Base-by-base conservation (phyloP, 2,329 filamentous ascomycete genomes). In the Xylaria sp. region DNA sequence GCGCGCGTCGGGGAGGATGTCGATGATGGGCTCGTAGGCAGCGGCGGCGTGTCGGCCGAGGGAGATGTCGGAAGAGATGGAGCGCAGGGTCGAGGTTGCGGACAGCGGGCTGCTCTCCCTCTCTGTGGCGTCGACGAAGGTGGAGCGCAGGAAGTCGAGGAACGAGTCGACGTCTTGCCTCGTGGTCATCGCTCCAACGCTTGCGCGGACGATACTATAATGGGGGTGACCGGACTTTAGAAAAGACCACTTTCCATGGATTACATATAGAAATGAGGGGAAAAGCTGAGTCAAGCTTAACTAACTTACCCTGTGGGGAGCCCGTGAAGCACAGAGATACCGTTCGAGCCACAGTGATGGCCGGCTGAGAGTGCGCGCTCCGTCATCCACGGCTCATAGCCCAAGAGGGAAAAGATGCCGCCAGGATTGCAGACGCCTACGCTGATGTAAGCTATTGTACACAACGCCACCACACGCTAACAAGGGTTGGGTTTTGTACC, bases 121-220 rank as follows among this genome's bases (percentile, higher is more conserved):
- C 36, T 68, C 60, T 33, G 58, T 62, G 31, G 65, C 61, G 59
- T 77, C 73, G 39, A 79, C 68, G 53, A 82, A 83, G 1, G 76
- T 76, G n/a, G 77, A 71, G 4, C 76, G 77, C 11, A 86, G 71
- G 63, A 87, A 87, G 2, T 76, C 67, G 7, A 86, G 57, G 42
- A 87, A 82, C 0, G 75, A 73, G 22, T 86, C 81, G 15, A 89
- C 81, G 68, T 90, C 88, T 2, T 79, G 76, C 22, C 81, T 74
- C 1, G 85, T 89, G 67, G 84, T 89, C 86, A 88, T 88, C 13
- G 87, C 87, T 0, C 89, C 88, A 1, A 90, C 78, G 65, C 86
- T 89, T 5, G 84, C 85, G 22, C 89, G 81, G 6, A 89, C 86
- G 49, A 90, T 86, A 0, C 88, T 84, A 67, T 3, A 36, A 49